Evolutionary conservation across 2,329 filamentous ascomycete species (phyloP), one percentile per base, ranked within the genome.

Genomic region (Fusarium papillatum): DNA sequence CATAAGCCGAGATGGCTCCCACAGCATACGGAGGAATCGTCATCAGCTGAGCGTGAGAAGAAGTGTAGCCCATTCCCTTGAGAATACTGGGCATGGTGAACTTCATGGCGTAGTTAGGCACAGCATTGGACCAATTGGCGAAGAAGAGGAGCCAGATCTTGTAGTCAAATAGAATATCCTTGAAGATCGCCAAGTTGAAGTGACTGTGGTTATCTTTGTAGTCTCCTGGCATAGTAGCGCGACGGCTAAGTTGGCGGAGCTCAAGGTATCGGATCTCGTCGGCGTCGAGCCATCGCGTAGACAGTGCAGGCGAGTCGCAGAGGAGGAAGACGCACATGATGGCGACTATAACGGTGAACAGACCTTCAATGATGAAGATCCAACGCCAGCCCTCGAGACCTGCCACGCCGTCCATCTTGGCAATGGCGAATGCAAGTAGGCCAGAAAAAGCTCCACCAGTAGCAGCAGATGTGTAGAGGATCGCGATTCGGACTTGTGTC

Each of bases 141-240:
- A 88, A 79, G 26, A 85, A 84, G 9, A 89, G 72, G 13, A 84
- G 77, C 70, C 83, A 85, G 17, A 85, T 85, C 78, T 89, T 87
- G 83, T 86, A 88, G 76, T 89, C 87, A 8, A 80, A 81, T 1
- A 88, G 65, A 5, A 88, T 86, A 9, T 83, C 82, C 10, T 83
- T 74, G n/a, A 87, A 76, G 1, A 81, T 77, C 1, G 78, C 19
- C 29, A 7, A 31, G 29, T 57, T 57, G n/a, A 57, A 57, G 4
- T 57, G 53, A 31, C 53, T 57, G n/a, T 36, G 7, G 29, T 57
- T 24, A 13, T 57, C 53, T 4, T 57, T 57, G 53, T 57, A 57
- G 19, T 57, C 53, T 31, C 53, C 53, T 9, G 53, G 53, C 29
- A 36, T 57, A 7, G 53, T 57, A 6, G 53, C 53, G 5, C 53